Conservation (phyloP, 495 filamentous ascomycete genomes). For the Hyaloscypha bicolor region DNA sequence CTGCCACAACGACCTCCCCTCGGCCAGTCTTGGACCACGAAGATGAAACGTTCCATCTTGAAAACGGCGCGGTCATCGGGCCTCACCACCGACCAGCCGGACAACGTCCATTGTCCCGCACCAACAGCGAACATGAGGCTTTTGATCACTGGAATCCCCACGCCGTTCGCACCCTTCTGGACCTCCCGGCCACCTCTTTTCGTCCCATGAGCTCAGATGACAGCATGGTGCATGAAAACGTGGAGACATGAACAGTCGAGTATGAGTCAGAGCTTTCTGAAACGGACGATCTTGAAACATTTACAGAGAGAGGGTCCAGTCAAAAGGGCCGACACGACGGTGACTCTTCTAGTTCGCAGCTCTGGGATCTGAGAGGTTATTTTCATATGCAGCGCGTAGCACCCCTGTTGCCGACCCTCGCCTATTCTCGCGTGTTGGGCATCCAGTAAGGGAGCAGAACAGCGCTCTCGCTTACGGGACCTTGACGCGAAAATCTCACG, state of each 20-base stretch:
- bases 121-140: background rate
- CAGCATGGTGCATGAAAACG: slow-evolving; percentile 13
- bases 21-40: background rate
- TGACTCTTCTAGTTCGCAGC: slow-evolving; percentile 19
- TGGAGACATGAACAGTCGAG: slow-evolving; percentile 23
- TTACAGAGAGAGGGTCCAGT: slow-evolving; percentile 20
- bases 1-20: background rate
- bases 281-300: slow-evolving; percentile 31
- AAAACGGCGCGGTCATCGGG: background rate
- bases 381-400: slow-evolving; percentile 32
- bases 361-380: slow-evolving; percentile 19
- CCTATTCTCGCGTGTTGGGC: slow-evolving; percentile 23
- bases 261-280: slow-evolving; percentile 32
- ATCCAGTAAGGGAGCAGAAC: slow-evolving; percentile 19
- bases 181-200: slow-evolving; percentile 23
- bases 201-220: slow-evolving; percentile 21
- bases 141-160: background rate
- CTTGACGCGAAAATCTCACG: slow-evolving; percentile 27
- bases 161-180: background rate
- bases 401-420: slow-evolving; percentile 3
- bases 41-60: background rate
- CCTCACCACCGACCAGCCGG: background rate
- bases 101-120: background rate
- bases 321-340: slow-evolving; percentile 16
- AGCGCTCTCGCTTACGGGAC: slow-evolving; percentile 9